Evolutionary conservation across 1,139 yeast genomes (phyloP).

Genomic region (Ashbya aceris): DNA sequence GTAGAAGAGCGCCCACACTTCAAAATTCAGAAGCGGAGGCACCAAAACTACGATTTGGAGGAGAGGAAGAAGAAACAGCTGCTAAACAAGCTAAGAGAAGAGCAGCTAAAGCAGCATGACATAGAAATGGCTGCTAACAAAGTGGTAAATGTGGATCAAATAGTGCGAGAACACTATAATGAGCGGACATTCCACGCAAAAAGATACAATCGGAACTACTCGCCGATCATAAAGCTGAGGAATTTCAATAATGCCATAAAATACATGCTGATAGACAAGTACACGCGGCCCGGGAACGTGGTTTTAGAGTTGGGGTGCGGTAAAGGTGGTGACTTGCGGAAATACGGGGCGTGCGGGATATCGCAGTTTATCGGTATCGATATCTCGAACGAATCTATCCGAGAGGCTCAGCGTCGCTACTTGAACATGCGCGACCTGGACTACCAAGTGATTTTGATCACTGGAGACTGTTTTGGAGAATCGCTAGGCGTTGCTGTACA

Average conservation of each 20-base stretch:
- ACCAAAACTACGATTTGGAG: conserved; percentile 25
- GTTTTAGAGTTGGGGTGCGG: conserved; percentile 93
- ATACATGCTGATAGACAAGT: conserved; percentile 71
- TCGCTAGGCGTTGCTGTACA: conserved; percentile 65
- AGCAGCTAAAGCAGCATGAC: conserved; percentile 28
- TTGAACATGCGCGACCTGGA: conserved; percentile 39
- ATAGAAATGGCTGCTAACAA: conserved; percentile 27
- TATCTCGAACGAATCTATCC: conserved; percentile 78
- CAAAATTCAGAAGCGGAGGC: conserved; percentile 22
- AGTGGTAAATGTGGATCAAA: conserved; percentile 35
- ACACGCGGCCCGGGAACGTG: conserved; percentile 42
- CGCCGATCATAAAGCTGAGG: conserved; percentile 79
- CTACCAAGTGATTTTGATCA: conserved; percentile 73
- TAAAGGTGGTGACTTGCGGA: conserved; percentile 92
- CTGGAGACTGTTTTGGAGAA: conserved; percentile 82
- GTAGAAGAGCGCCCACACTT: conserved; percentile 10
- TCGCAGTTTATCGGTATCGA: conserved; percentile 84
- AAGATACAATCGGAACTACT: conserved; percentile 53
- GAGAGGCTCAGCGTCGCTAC: conserved; percentile 76
- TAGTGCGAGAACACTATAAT: conserved; percentile 78
- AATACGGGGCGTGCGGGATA: conserved; percentile 70
- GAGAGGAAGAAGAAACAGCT: conserved; percentile 23
- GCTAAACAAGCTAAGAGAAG: conserved; percentile 27
- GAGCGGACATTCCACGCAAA: conserved; percentile 68
- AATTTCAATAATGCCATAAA: conserved; percentile 90